Evolutionary conservation across 139 green algal genomes (phyloP), one percentile per base, ranked within the genome.

Genomic region (Chlamydomonas sphaeroides): DNA sequence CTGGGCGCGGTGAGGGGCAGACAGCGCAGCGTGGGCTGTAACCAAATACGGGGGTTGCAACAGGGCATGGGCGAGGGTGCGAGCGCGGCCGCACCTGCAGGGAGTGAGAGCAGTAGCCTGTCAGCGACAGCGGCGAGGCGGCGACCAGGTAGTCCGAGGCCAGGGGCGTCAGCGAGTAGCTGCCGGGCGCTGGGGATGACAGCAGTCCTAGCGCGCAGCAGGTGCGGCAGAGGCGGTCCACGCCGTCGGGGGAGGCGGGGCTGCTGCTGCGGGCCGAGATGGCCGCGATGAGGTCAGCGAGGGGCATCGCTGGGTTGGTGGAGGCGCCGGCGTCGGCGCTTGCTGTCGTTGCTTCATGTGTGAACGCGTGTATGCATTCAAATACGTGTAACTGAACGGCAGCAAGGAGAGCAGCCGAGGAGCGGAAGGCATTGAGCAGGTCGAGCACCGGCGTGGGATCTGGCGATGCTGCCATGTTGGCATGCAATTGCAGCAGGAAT

Each of bases 381-480:
- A 83, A 81, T 23, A 89, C 36, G 25, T 79, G 73, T 3, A 90
- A 59, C 8, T 62, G n/a, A 7, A 86, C 78, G 0, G 85, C 72
- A 0, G 79, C 65, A 11, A 90, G 80, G 1, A 90, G 72, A 0
- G 67, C 49, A 33, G 78, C 62, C 10, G 67, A 83, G 4, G 38
- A 28, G 0, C 85, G 72, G 30, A 89, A 89, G 15, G 71, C 85
- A 42, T 86, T 83, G 2, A 88, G 42, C 33, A 88, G 53, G 32
- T 84, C 65, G 1, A 88, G 48, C 41, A 88, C 49, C 0, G 78
- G 78, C 28, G 32, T 42, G 1, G 84, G 36, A 35, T 88, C 74
- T n/a, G 68, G 74, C 26, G n/a, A n/a, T n/a, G n/a, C n/a, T n/a
- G n/a, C n/a, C n/a, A n/a, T n/a, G n/a, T n/a, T n/a, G n/a, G n/a